These are phyloP conservation scores for Magnusiomyces starmeri DNA, from an alignment of 1,139 yeast genomes.

Conservation along the genomic window DNA sequence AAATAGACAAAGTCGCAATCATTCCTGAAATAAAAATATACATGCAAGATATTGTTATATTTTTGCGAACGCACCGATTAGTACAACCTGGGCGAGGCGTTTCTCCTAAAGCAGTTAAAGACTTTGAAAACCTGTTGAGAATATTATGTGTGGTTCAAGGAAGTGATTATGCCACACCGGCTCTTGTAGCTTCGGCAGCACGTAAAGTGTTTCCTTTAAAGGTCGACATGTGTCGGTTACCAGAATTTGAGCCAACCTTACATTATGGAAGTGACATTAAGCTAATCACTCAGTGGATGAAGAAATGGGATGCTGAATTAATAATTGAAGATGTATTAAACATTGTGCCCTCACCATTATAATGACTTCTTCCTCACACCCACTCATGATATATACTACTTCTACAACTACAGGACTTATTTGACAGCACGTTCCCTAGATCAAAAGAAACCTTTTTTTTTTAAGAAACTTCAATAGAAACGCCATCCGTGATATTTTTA, in stretches of 20 bases:
- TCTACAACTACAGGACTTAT: too few species aligned
- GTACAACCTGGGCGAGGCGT: constrained; percentile 41
- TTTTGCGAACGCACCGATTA: constrained; percentile 45
- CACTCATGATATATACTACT: too few species aligned
- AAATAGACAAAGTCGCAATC: constrained; percentile 28
- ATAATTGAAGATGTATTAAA: constrained; percentile 44
- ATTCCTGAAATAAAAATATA: constrained; percentile 46
- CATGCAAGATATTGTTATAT: constrained; percentile 47
- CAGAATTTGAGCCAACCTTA: constrained; percentile 44
- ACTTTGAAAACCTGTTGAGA: constrained; percentile 38
- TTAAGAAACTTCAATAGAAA: too few species aligned
- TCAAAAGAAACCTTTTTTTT: too few species aligned
- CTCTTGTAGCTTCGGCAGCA: constrained; percentile 43
- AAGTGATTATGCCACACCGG: constrained; percentile 42
- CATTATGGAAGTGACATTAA: constrained; percentile 47
- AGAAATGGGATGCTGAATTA: constrained; percentile 40
- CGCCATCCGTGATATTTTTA: too few species aligned
- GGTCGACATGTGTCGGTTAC: constrained; percentile 32
- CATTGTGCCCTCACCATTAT: constrained; percentile 43
- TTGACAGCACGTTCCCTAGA: too few species aligned
- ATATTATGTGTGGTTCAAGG: constrained; percentile 39
- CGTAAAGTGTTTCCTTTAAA: constrained; percentile 42
- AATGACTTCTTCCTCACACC: too few species aligned
- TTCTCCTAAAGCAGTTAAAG: constrained; percentile 40
- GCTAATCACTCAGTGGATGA: constrained; percentile 37